Base-by-base conservation (phyloP, 2,329 filamentous ascomycete genomes). In the Elsinoe fawcettii region DNA sequence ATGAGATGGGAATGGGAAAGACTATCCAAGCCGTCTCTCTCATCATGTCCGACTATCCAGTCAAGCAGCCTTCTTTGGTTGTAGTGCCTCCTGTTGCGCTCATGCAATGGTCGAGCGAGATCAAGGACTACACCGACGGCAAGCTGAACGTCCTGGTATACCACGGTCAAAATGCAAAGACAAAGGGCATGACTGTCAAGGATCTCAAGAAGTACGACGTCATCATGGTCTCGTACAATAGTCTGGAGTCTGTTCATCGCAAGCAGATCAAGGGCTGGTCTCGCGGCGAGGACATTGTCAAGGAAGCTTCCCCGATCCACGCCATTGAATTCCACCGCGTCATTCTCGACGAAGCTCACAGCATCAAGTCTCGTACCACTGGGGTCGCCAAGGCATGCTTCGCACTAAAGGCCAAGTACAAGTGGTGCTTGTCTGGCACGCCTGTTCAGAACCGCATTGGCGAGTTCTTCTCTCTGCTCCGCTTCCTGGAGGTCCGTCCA, bases 1-100 rank as follows among this genome's bases (percentile, higher is more conserved):
- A 99, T 65, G 93, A 99, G 73, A 99, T 99, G 93, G 93, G 93
- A 5, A 88, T 99, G 74, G 93, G 93, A 51, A 99, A 99, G 75
- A 99, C 93, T 0, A 97, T 99, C 53, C 93, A 99, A 72, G 92
- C 93, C 2, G 93, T 99, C 16, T 96, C 92, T 2, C 80, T 99
- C 44, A 90, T 99, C 71, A 97, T 97, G 93, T 96, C 92, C 0
- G 91, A 97, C 69, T 96, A 88, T 66, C 92, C 91, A 2, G 87
- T 85, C 20, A 87, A 86, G 63, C 75, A 86, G 56, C 92, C 93
- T 1, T 88, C 90, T 0, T 77, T 97, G 3, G 91, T 97, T 1
- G 80, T 96, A 32, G 90, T 96, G 0, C 92, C 92, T 0, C 92
- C 92, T 0, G 92, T 96, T 39, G 92, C 92, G 39, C 74, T 97